Evolutionary conservation across 805 yeast genomes (phyloP).

Genomic region (Maudiozyma saulgeensis): DNA sequence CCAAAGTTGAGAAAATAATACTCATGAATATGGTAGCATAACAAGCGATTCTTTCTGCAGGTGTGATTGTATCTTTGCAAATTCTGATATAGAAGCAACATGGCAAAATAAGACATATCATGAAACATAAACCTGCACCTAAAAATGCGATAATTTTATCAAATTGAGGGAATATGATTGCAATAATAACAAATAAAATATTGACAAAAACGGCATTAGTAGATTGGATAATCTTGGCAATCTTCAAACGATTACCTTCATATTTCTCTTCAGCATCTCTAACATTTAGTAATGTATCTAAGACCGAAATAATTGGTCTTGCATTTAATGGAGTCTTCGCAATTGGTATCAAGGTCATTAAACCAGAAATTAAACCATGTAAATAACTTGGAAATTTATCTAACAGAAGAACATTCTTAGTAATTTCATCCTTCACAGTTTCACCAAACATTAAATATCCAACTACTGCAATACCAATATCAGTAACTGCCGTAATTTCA

Average conservation of each 20-base stretch:
- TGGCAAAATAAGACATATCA: conserved; percentile 73
- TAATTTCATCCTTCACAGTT: conserved; percentile 58
- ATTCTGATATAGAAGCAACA: conserved; percentile 57
- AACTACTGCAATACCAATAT: conserved; percentile 51
- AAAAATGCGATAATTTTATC: conserved; percentile 73
- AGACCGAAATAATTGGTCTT: conserved; percentile 67
- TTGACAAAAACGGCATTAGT: conserved; percentile 41
- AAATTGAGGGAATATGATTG: conserved; percentile 65
- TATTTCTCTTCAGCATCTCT: conserved; percentile 17
- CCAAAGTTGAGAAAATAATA: conserved; percentile 42
- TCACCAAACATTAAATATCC: conserved; percentile 79
- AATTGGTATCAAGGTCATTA: conserved; percentile 74
- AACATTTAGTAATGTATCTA: conserved; percentile 44
- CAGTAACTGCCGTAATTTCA: conserved; percentile 49
- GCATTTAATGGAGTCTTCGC: conserved; percentile 80
- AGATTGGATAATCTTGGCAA: conserved; percentile 14
- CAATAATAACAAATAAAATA: conserved; percentile 44
- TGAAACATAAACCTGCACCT: conserved; percentile 73
- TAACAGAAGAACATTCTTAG: conserved; percentile 61
- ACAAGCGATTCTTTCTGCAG: conserved; percentile 33
- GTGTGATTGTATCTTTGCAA: conserved; percentile 37
- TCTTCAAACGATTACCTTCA: conserved; percentile 9
- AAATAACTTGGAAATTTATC: conserved; percentile 59
- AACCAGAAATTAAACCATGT: conserved; percentile 46
- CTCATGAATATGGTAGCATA: conserved; percentile 38